phyloP scores from a whole-genome alignment of 768 basidiomycete genomes.

The Auricularia sp. region DNA sequence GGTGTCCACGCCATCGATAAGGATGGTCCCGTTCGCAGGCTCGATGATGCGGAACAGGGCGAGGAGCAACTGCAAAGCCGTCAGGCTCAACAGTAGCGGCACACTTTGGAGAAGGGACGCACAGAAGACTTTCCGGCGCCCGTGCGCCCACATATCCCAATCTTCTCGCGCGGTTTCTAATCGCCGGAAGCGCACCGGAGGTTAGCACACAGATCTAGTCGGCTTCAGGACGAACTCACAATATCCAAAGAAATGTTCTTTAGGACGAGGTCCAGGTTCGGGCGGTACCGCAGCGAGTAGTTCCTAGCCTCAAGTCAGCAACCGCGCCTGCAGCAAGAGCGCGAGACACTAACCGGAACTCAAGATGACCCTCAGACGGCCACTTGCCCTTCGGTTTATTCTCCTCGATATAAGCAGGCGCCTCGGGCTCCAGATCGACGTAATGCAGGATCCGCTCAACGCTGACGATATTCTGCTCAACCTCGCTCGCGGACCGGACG shows the following conservation, averaged over 20 bases:
- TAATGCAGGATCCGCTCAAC: conserved; percentile 84
- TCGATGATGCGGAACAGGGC: conserved; percentile 74
- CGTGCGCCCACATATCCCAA: conserved; percentile 83
- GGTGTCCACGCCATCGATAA: conserved; percentile 69
- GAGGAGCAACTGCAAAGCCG: conserved; percentile 39
- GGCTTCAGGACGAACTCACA: conserved; percentile 25
- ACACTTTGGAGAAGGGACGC: conserved; percentile 10
- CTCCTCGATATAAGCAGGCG: conserved; percentile 57
- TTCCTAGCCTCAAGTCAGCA: conserved; percentile 26
- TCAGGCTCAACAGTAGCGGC: background rate
- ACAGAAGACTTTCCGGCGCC: conserved; percentile 69
- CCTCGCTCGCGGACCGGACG: conserved; percentile 73
- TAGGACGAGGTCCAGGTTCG: conserved; percentile 72
- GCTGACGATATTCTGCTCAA: conserved; percentile 84
- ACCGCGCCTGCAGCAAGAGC: background rate
- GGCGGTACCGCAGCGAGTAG: conserved; percentile 71
- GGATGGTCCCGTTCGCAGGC: conserved; percentile 52
- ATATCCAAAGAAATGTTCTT: conserved; percentile 62
- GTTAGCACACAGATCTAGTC: no score
- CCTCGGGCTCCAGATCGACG: conserved; percentile 61
- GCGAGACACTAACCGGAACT: conserved; percentile 48
- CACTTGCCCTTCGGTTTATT: conserved; percentile 45
- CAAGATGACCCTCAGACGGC: conserved; percentile 65
- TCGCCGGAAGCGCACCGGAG: background rate
- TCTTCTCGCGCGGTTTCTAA: conserved; percentile 70